Base-by-base conservation (phyloP, 75 land plant genomes). In the Gnetum montanum region DNA sequence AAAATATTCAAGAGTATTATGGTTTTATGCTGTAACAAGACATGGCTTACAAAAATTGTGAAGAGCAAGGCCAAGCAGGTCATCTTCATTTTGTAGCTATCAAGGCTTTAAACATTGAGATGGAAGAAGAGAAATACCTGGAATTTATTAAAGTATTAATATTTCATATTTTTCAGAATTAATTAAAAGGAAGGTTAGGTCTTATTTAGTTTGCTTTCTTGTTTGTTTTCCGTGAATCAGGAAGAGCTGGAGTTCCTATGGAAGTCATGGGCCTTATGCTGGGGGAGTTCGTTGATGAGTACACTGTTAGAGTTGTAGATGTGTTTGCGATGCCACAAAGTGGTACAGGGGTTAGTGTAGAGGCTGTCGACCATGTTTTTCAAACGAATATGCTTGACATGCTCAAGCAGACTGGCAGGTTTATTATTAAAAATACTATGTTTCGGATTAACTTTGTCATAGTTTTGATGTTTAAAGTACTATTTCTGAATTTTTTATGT, bases 301-400 rank as follows among this genome's bases (percentile, higher is more conserved):
- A 93, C 66, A 93, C 98, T 0, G 98, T 93, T 24, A 81, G 96
- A 12, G 90, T 93, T 38, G 98, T 93, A 27, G 98, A 93, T 69
- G 98, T 93, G 5, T 93, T 93, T 52, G 98, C 98, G 15, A 93
- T 93, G 98, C 98, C 96, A 12, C 98, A 89, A 62, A 93, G 98
- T 47, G 98, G 98, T 19, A 93, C 98, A 40, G 98, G 98, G n/a
- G 98, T 93, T 3, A 88, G 89, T 69, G 97, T 91, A 8, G 97
- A 88, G 61, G 98, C 98, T 22, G 98, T 93, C 25, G 98, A 93
- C 56, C 96, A 82, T 65, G 98, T 89, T 7, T 93, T 93, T 64
- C 98, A 93, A 70, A 90, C 97, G 1, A 92, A 92, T 46, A 92
- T 92, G 97, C 89, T 92, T 29, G 97, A 92, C 51, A 92, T 92